phyloP scores from a whole-genome alignment of 2,329 filamentous ascomycete species.

The Amylocarpus encephaloides region DNA sequence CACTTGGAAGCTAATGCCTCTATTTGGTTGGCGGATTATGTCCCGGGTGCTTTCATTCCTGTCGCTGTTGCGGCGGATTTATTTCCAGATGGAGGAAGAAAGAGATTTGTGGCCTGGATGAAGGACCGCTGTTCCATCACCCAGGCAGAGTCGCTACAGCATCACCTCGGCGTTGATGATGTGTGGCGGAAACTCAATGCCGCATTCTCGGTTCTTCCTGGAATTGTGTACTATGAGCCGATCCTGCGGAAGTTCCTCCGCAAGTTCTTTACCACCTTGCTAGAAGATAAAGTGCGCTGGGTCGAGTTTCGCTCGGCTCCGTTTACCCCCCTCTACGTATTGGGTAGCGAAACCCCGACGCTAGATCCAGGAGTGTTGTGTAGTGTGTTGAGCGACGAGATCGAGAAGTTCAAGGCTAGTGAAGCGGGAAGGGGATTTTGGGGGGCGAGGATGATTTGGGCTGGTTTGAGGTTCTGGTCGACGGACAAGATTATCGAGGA shows the following conservation, averaged over 20 bases:
- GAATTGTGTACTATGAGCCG: conserved; percentile 79
- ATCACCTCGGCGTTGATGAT: conserved; percentile 75
- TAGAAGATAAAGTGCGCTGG: conserved; percentile 73
- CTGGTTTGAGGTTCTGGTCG: conserved; percentile 55
- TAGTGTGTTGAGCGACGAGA: conserved; percentile 64
- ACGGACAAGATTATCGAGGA: conserved; percentile 61
- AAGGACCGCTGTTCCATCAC: conserved; percentile 64
- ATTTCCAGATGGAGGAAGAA: conserved; percentile 56
- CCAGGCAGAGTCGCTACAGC: conserved; percentile 61
- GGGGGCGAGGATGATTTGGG: conserved; percentile 79
- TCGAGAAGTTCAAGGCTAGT: conserved; percentile 63
- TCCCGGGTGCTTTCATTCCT: conserved; percentile 27
- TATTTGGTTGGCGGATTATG: conserved; percentile 61
- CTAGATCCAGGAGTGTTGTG: conserved; percentile 45
- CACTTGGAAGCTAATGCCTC: conserved; percentile 28
- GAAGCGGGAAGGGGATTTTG: conserved; percentile 68
- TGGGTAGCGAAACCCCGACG: conserved; percentile 54
- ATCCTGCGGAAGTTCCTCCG: conserved; percentile 73
- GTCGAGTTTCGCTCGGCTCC: conserved; percentile 62
- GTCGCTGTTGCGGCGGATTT: conserved; percentile 61
- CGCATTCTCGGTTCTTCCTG: conserved; percentile 64
- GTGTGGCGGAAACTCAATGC: conserved; percentile 74
- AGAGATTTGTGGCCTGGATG: conserved; percentile 70
- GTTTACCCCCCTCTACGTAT: conserved; percentile 60
- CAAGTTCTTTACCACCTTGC: conserved; percentile 60